Conservation (phyloP, 1,284 basidiomycete genomes). For the Boletus holoroseus region DNA sequence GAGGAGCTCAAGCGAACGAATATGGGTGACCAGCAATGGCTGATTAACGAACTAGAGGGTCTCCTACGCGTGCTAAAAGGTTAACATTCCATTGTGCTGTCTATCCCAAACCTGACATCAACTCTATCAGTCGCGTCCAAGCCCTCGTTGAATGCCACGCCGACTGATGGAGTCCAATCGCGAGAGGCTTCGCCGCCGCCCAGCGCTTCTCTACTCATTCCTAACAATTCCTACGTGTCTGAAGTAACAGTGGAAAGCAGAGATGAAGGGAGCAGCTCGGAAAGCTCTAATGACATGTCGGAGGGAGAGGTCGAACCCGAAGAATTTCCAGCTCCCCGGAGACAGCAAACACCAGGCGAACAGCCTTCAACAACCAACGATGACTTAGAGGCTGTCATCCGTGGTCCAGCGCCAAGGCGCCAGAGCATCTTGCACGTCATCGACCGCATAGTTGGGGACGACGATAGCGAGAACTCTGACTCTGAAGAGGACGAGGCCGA, state of each 20-base stretch:
- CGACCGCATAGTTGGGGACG: slow-evolving; percentile 12
- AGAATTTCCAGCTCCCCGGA: neutral
- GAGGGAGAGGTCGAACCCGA: slow-evolving; percentile 8
- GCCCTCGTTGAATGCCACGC: neutral
- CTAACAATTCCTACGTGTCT: slow-evolving; percentile 24
- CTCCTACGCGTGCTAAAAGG: slow-evolving; percentile 25
- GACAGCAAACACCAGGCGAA: slow-evolving; percentile 2
- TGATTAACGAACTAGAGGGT: slow-evolving; percentile 37
- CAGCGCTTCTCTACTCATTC: slow-evolving; percentile 11
- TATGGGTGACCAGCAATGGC: slow-evolving; percentile 20
- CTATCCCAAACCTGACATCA: slow-evolving; percentile 2
- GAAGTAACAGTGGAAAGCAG: slow-evolving; percentile 32
- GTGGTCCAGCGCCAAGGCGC: slow-evolving; percentile 37
- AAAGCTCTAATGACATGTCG: slow-evolving; percentile 27
- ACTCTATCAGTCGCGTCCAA: slow-evolving; percentile 1
- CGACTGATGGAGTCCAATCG: neutral
- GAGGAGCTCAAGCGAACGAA: slow-evolving; percentile 33
- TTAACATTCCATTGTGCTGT: slow-evolving; percentile 2
- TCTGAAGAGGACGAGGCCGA: slow-evolving; percentile 32
- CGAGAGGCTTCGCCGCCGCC: neutral
- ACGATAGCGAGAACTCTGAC: slow-evolving; percentile 18
- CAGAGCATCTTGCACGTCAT: slow-evolving; percentile 19
- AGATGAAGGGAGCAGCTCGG: slow-evolving; percentile 35
- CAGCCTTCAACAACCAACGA: slow-evolving; percentile 26
- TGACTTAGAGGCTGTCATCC: slow-evolving; percentile 45